Evolutionary conservation across 2,329 filamentous ascomycete genomes (phyloP), one percentile per base, ranked within the genome.

Genomic region (Penicillium sp.): DNA sequence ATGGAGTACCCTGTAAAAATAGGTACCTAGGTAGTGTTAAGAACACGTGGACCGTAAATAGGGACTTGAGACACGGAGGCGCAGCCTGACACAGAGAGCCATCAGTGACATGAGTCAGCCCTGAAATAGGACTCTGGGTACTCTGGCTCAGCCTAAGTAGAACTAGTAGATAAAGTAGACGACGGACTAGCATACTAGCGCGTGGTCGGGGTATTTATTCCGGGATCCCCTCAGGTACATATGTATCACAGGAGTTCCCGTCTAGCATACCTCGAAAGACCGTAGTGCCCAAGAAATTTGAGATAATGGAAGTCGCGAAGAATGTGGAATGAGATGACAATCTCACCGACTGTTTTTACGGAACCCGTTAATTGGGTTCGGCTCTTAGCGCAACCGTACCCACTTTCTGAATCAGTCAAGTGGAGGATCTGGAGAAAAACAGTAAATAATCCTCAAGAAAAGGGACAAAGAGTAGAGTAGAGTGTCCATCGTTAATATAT

Each of bases 301-400:
- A 16, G 29, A 1, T 5, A n/a, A 10, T 7, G 38, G 14, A 37
- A 40, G 34, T 37, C 42, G 43, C 24, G 28, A 46, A 44, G 51
- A 56, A 56, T 56, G 53, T 43, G 37, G 53, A 56, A 50, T 53
- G 38, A 49, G 35, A 32, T 22, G 35, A 13, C 36, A 10, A n/a
- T 27, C 22, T 41, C 49, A 43, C 40, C 39, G 44, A 44, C 37
- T 50, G 51, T 54, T 55, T 55, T 50, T 56, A 26, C 50, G 51
- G 50, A 47, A 41, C n/a, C 34, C 4, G 26, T 14, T 50, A 37
- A 57, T 56, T 58, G 55, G 54, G 48, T 49, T 51, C 45, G 43
- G 51, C 34, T 44, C 31, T 16, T 34, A 34, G 31, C 31, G 31
- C 31, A 32, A 14, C 31, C 34, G 42, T 43, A 20, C 37, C 45